Evolutionary conservation across 257 asterid genomes (phyloP).

Genomic region (Agastache rugosa): DNA sequence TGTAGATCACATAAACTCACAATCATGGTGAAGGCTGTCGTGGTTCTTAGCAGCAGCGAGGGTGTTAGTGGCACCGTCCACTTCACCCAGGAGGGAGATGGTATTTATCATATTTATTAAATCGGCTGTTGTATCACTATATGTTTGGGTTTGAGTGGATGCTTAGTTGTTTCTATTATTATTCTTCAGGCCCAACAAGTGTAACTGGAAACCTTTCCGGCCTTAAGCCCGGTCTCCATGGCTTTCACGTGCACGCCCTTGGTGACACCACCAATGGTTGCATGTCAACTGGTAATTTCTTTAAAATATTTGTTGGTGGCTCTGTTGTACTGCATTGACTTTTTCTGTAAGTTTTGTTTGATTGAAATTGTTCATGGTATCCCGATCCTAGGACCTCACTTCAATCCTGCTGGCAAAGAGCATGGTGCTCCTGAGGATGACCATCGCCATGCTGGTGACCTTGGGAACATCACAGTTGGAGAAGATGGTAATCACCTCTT

Average conservation of each 20-base stretch:
- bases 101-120: constrained; percentile 43
- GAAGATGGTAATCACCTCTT: constrained; percentile 66
- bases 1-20: constrained; percentile 61
- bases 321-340: background rate
- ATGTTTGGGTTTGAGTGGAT: background rate
- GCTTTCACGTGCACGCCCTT: constrained; percentile 97
- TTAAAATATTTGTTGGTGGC: background rate
- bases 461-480: constrained; percentile 83
- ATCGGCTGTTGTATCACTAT: background rate
- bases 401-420: constrained; percentile 79
- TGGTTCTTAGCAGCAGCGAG: constrained; percentile 86
- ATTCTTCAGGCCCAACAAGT: constrained; percentile 67
- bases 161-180: constrained; percentile 18
- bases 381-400: constrained; percentile 79
- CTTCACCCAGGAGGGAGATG: constrained; percentile 88
- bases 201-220: constrained; percentile 84
- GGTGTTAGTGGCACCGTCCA: constrained; percentile 83
- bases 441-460: constrained; percentile 99
- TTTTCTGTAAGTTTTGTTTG: background rate
- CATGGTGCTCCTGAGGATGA: constrained; percentile 95
- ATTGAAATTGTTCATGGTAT: constrained; percentile 12
- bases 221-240: constrained; percentile 90
- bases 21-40: constrained; percentile 94
- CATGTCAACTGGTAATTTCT: constrained; percentile 83
- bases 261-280: constrained; percentile 99